phyloP scores from a whole-genome alignment of 2,329 filamentous ascomycete genomes.

The Tolypocladium capitatum region DNA sequence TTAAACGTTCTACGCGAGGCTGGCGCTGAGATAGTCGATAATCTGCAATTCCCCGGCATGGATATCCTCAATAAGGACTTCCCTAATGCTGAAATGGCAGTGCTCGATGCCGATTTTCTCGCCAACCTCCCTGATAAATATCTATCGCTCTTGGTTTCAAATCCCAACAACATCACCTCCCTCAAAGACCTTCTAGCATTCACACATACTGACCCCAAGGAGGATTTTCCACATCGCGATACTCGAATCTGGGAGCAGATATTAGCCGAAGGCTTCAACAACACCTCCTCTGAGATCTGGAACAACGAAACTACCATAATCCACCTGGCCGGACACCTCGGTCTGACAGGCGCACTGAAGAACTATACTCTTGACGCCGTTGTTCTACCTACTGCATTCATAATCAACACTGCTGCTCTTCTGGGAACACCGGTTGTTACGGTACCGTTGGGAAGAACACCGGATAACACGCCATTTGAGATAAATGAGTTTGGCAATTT shows the following conservation, averaged over 20 bases:
- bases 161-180: not conserved
- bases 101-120: slow-evolving; percentile 44
- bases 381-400: too few relatives aligned
- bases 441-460: too few relatives aligned
- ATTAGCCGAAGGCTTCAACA: slow-evolving; percentile 21
- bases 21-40: slow-evolving; percentile 44
- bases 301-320: not conserved
- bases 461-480: too few relatives aligned
- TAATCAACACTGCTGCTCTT: too few relatives aligned
- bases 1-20: slow-evolving; percentile 36
- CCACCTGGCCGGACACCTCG: not conserved
- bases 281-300: not conserved
- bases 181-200: not conserved
- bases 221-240: not conserved
- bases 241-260: slow-evolving; percentile 22
- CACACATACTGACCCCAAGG: not conserved
- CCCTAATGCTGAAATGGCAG: not conserved
- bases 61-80: slow-evolving; percentile 20
- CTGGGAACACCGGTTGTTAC: too few relatives aligned
- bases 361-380: not conserved
- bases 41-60: slow-evolving; percentile 11
- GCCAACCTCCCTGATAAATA: slow-evolving; percentile 4
- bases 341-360: not conserved
- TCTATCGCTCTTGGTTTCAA: not conserved
- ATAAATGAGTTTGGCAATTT: too few relatives aligned